Conservation (phyloP, 805 yeast genomes). For the Blastobotrys peoriensis region DNA sequence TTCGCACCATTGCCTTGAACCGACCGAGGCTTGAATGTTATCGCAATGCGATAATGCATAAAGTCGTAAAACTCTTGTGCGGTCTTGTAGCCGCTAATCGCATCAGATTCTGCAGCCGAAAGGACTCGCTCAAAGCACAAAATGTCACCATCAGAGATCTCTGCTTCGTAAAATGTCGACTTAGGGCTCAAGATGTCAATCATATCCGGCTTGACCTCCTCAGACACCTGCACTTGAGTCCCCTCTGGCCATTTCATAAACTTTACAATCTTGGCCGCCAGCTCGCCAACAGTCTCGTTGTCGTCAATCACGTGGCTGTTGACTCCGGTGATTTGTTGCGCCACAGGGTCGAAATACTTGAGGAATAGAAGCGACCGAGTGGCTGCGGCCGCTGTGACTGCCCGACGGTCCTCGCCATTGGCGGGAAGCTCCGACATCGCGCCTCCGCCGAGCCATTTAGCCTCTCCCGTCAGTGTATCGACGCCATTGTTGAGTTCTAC, state of each 20-base stretch:
- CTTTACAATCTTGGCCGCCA: constrained; percentile 22
- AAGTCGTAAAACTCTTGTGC: constrained; percentile 29
- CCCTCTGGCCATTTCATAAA: constrained; percentile 27
- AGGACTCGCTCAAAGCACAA: constrained; percentile 28
- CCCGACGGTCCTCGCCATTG: constrained; percentile 10
- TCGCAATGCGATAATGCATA: constrained; percentile 26
- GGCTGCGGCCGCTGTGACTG: background rate
- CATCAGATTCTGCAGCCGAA: constrained; percentile 18
- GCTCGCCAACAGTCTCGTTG: constrained; percentile 37
- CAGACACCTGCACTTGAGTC: constrained; percentile 24
- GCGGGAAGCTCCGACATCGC: constrained; percentile 15
- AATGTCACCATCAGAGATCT: constrained; percentile 33
- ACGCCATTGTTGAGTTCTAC: constrained; percentile 38
- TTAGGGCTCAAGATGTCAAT: constrained; percentile 26
- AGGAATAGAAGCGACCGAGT: constrained; percentile 30
- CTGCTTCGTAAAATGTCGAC: constrained; percentile 27
- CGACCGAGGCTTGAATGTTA: constrained; percentile 19
- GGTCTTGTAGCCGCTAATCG: constrained; percentile 13
- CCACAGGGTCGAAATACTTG: constrained; percentile 58
- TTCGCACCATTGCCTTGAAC: background rate
- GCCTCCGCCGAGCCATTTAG: constrained; percentile 32
- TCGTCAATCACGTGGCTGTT: constrained; percentile 51
- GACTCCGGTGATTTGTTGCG: constrained; percentile 56
- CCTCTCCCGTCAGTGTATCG: constrained; percentile 3
- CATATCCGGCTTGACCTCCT: constrained; percentile 33